phyloP scores from a whole-genome alignment of 2,329 filamentous ascomycete species.

The Fusarium palustre region DNA sequence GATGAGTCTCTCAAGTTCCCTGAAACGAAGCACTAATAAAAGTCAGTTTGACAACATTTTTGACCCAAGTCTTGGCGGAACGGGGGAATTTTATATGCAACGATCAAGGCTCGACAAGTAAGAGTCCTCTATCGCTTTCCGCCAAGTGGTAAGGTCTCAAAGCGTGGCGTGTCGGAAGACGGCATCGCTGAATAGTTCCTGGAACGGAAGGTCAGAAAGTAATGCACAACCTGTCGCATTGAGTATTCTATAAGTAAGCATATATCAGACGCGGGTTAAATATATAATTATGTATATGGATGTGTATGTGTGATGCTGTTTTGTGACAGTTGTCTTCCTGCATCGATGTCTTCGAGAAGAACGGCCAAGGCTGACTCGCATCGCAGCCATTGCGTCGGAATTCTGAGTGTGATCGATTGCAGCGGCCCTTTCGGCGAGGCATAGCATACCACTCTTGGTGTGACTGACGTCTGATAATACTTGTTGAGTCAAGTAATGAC shows the following conservation, averaged over 20 bases:
- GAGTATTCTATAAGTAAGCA: background rate
- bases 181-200: slow-evolving; percentile 6
- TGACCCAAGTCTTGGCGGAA: slow-evolving; percentile 28
- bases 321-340: background rate
- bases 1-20: background rate
- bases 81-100: slow-evolving; percentile 21
- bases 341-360: slow-evolving; percentile 11
- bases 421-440: background rate
- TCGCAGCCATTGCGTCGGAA: background rate
- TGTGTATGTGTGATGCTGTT: background rate
- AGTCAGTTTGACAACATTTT: slow-evolving; percentile 24
- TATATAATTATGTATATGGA: background rate
- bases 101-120: slow-evolving; percentile 12
- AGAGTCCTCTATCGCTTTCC: slow-evolving; percentile 10
- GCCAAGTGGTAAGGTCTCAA: slow-evolving; percentile 26
- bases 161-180: background rate
- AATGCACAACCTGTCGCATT: slow-evolving; percentile 15
- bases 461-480: background rate
- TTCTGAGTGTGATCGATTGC: slow-evolving; percentile 1
- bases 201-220: slow-evolving; percentile 22
- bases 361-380: slow-evolving; percentile 3
- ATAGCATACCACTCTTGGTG: background rate
- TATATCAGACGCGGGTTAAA: slow-evolving; percentile 5
- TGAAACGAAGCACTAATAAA: slow-evolving; percentile 1
- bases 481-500: background rate